Conservation (phyloP, 176 grass and related monocot genomes). For the Oryza coarctata region DNA sequence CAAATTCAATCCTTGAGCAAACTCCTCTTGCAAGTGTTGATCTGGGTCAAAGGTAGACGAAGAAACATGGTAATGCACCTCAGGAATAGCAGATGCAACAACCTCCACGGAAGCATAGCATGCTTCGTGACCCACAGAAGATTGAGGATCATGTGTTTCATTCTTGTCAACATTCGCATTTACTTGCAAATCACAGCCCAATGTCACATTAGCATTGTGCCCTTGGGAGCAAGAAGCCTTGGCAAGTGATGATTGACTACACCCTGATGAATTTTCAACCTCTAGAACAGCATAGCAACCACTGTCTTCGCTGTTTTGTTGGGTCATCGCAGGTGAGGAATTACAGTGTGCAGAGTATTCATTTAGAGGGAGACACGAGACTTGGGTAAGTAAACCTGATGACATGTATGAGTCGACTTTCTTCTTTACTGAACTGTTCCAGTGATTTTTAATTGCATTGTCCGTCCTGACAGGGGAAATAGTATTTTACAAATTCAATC, state of each 20-base stretch:
- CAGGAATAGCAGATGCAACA: constrained; percentile 32
- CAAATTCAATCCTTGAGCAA: constrained; percentile 40
- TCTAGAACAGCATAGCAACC: constrained; percentile 33
- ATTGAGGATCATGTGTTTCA: constrained; percentile 39
- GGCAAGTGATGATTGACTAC: constrained; percentile 50
- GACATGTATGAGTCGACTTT: constrained; percentile 82
- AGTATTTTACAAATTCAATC: constrained; percentile 22
- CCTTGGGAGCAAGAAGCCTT: constrained; percentile 42
- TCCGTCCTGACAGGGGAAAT: constrained; percentile 70
- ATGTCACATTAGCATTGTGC: constrained; percentile 32
- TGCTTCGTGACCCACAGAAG: constrained; percentile 35
- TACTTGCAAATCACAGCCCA: constrained; percentile 36
- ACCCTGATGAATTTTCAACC: constrained; percentile 52
- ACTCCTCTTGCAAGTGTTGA: constrained; percentile 20
- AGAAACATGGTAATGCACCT: constrained; percentile 39
- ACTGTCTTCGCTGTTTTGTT: constrained; percentile 51
- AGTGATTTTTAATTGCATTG: constrained; percentile 99
- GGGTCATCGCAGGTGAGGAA: constrained; percentile 40
- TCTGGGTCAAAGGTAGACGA: constrained; percentile 26
- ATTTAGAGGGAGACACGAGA: constrained; percentile 49
- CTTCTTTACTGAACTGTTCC: constrained; percentile 99
- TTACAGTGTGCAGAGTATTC: constrained; percentile 47
- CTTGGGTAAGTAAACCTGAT: constrained; percentile 72
- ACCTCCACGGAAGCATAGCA: constrained; percentile 44
- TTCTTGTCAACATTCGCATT: constrained; percentile 25